Base-by-base conservation (phyloP, 2,329 filamentous ascomycete genomes). In the Fusarium circinatum region DNA sequence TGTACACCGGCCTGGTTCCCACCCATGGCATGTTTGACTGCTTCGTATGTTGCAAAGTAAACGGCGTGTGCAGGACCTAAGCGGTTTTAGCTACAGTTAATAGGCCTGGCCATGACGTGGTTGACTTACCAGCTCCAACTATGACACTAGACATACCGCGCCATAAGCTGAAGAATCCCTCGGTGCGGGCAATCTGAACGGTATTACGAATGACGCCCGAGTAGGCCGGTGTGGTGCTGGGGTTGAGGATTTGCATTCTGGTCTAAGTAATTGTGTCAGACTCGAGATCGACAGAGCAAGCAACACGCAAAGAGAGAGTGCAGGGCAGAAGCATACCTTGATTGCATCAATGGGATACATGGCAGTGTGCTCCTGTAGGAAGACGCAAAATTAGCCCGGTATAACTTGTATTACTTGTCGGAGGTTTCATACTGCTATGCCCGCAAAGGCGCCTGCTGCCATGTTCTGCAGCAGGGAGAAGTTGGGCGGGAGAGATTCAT, bases 261-360 rank as follows among this genome's bases (percentile, higher is more conserved):
- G 96, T 99, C 96, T 98, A 80, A 38, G 26, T 12, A 59, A 59
- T 22, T 34, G 34, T 58, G 67, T 80, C 66, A 78, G 77, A 36
- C 62, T 52, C 18, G 36, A 63, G 56, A 44, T 69, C 52, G 60
- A 45, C 45, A 17, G 28, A 47, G 24, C 60, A 59, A 26, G 30
- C 30, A 51, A 18, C 20, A 49, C 45, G 49, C 45, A 24, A 41
- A 26, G 24, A 30, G 45, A 32, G 24, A 32, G 39, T 22, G 48
- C 24, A 30, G 51, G 26, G 26, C 64, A 24, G 64, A 9, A 47
- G 64, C 82, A 75, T 76, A 98, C 96, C 93, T 99, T 99, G 82
- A 99, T 93, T 77, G 97, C 91, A 86, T 99, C 96, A 81, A 99
- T 93, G 26, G 96, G 96, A 82, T 99, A 99, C 96, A 99, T 98